Conservation (phyloP, 2,329 filamentous ascomycete genomes). For the Colletotrichum higginsianum region DNA sequence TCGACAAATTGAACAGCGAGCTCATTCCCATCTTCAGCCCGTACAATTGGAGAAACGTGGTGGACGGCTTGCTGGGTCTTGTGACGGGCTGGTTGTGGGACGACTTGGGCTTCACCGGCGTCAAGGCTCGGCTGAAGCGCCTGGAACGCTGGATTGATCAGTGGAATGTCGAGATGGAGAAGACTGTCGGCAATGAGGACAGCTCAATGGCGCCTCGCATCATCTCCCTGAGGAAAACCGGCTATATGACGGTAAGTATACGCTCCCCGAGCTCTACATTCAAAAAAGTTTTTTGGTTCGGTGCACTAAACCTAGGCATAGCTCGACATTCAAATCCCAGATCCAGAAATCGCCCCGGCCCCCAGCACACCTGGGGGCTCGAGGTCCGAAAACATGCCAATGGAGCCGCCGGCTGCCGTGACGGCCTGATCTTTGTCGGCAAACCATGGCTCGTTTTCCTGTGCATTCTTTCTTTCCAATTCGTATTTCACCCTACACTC, state of each 20-base stretch:
- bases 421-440: slow-evolving; percentile 25
- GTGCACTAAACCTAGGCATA: slow-evolving; percentile 53
- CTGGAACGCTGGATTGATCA: slow-evolving; percentile 87
- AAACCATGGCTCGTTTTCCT: neutral
- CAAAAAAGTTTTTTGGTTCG: neutral
- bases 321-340: slow-evolving; percentile 86
- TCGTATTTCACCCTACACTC: slow-evolving; percentile 36
- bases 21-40: slow-evolving; percentile 86
- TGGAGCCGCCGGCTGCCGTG: slow-evolving; percentile 34
- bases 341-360: slow-evolving; percentile 77
- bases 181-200: slow-evolving; percentile 66
- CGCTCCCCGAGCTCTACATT: neutral
- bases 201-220: slow-evolving; percentile 75
- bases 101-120: slow-evolving; percentile 82
- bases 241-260: slow-evolving; percentile 83
- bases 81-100: slow-evolving; percentile 97
- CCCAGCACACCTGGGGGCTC: slow-evolving; percentile 55
- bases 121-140: slow-evolving; percentile 78
- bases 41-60: slow-evolving; percentile 80
- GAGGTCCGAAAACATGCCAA: slow-evolving; percentile 32
- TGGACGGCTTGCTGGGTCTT: slow-evolving; percentile 85
- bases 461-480: slow-evolving; percentile 22
- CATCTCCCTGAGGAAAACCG: slow-evolving; percentile 84
- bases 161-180: slow-evolving; percentile 85
- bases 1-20: slow-evolving; percentile 86